Conservation (phyloP, 192 early-diverging fungal genomes). For the Dispira simplex region DNA sequence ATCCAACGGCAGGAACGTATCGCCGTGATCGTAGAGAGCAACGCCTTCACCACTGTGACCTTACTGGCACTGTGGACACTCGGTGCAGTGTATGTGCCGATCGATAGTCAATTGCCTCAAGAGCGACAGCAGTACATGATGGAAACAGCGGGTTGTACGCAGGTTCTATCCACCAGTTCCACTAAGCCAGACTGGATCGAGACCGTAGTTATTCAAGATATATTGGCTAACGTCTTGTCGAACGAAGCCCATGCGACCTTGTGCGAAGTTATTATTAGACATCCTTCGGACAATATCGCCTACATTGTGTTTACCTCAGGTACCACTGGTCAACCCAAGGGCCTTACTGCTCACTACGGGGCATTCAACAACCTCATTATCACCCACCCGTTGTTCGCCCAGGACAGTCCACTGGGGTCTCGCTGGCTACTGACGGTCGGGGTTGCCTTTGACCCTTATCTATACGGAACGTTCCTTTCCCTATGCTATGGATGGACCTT, state of each 20-base stretch:
- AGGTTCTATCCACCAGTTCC: not conserved
- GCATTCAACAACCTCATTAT: not conserved
- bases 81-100: not conserved
- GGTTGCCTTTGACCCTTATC: not conserved
- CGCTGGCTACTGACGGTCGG: not conserved
- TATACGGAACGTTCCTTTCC: not conserved
- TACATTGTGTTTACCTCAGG: conserved; percentile 8
- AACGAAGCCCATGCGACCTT: not conserved
- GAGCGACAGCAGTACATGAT: conserved; percentile 8
- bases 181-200: not conserved
- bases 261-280: not conserved
- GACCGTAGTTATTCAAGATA: not conserved
- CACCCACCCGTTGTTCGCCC: not conserved
- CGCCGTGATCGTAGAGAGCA: not conserved
- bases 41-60: not conserved
- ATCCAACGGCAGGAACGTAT: not conserved
- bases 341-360: conserved; percentile 10
- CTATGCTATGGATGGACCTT: not conserved
- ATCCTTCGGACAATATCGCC: not conserved
- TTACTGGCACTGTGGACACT: not conserved
- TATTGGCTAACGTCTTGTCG: not conserved
- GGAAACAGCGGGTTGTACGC: not conserved
- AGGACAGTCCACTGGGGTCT: not conserved
- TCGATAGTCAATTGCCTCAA: not conserved
- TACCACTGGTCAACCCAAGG: conserved; percentile 17